Evolutionary conservation across 2,329 filamentous ascomycete species (phyloP).

Genomic region (Basipetospora chlamydospora): DNA sequence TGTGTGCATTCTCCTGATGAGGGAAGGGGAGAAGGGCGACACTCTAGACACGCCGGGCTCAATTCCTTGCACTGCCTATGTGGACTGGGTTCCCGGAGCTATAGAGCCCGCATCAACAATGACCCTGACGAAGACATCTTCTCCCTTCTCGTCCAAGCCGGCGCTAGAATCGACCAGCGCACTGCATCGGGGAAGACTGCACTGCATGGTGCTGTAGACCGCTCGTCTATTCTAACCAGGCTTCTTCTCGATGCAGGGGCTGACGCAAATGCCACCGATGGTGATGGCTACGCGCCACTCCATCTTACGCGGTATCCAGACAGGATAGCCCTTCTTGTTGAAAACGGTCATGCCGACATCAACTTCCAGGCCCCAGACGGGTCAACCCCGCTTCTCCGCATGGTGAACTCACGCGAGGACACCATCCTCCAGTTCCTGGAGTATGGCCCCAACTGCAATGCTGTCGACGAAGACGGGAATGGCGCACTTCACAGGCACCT

Average conservation of each 20-base stretch:
- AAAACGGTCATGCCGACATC: constrained; percentile 12
- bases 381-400: constrained; percentile 11
- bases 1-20: too few relatives aligned
- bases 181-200: constrained; percentile 7
- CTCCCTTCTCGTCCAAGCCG: constrained; percentile 11
- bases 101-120: too few relatives aligned
- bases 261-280: constrained; percentile 10
- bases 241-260: constrained; percentile 12
- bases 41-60: too few relatives aligned
- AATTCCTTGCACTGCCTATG: background rate
- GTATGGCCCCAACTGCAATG: constrained; percentile 10
- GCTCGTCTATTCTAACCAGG: constrained; percentile 5
- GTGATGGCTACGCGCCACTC: constrained; percentile 9
- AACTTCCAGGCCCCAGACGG: constrained; percentile 10
- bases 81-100: background rate
- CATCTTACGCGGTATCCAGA: constrained; percentile 6
- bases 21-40: too few relatives aligned
- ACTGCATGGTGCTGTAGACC: constrained; percentile 8
- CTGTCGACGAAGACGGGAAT: constrained; percentile 11
- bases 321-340: constrained; percentile 11
- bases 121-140: constrained; percentile 7
- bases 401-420: background rate
- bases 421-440: constrained; percentile 7
- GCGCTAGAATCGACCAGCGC: constrained; percentile 11
- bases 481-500: constrained; percentile 10